Conservation (phyloP, 306 rosid genomes). For the Mimosa pudica region DNA sequence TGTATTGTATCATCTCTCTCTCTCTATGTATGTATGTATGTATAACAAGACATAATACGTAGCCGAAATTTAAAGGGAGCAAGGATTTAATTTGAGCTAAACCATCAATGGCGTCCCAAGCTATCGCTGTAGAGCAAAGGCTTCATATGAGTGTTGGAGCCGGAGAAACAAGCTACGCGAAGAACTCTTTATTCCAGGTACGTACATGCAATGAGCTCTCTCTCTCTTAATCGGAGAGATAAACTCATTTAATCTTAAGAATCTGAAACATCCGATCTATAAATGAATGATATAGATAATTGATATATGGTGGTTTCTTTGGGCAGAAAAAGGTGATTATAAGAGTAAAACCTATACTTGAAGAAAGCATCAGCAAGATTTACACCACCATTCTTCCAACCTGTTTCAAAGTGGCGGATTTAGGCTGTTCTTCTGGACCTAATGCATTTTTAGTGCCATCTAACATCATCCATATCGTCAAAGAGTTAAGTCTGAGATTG, state of each 20-base stretch:
- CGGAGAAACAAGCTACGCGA: background rate
- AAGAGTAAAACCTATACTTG: background rate
- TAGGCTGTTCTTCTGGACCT: slow-evolving; percentile 54
- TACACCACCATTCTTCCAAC: slow-evolving; percentile 8
- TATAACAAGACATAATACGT: no score
- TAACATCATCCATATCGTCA: slow-evolving; percentile 1
- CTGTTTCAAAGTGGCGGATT: slow-evolving; percentile 49
- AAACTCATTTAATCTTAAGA: background rate
- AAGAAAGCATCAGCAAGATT: background rate
- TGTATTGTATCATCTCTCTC: no score
- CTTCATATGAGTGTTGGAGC: background rate
- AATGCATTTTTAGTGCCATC: slow-evolving; percentile 28
- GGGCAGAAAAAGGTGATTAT: background rate
- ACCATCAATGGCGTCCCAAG: background rate
- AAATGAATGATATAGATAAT: no score
- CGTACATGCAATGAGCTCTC: background rate
- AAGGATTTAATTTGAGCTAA: no score
- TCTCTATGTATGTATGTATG: no score
- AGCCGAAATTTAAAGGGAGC: no score
- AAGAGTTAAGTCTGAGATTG: background rate
- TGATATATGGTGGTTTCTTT: no score
- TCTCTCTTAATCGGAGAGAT: no score
- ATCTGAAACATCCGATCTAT: no score
- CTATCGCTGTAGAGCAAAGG: background rate
- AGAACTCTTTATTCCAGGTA: background rate